A percentile compares a stretch with the other conserved stretches of the same genome.
Evolutionary conservation across 2,329 filamentous ascomycete genomes (phyloP).

Genomic region (Cladophialophora immunda): DNA sequence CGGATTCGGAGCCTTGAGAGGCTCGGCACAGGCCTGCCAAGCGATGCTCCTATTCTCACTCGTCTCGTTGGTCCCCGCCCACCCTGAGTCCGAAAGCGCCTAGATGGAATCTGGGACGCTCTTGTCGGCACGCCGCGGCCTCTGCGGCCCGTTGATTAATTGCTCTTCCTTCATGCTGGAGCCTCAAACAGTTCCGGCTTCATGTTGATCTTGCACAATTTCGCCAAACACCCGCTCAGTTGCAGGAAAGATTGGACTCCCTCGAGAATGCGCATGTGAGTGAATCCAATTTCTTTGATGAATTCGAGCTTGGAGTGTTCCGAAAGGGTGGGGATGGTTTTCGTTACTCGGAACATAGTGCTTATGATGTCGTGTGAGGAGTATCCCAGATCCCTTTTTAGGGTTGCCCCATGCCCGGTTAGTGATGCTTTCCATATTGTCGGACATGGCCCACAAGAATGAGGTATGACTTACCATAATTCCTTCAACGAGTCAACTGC

Average conservation of each 20-base stretch:
- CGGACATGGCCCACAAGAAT: constrained; percentile 7
- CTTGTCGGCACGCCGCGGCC: background rate
- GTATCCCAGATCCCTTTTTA: constrained; percentile 79
- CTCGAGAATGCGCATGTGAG: constrained; percentile 99
- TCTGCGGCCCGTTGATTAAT: background rate
- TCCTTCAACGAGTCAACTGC: constrained; percentile 88
- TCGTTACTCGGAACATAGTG: constrained; percentile 99
- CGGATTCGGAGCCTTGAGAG: constrained; percentile 2
- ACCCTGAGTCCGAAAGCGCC: background rate
- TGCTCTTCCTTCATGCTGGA: constrained; percentile 30
- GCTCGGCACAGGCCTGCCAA: constrained; percentile 10
- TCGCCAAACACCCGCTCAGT: constrained; percentile 88
- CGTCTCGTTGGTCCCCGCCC: background rate
- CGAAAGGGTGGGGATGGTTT: constrained; percentile 88
- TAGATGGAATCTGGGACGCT: background rate
- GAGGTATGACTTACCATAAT: constrained; percentile 71
- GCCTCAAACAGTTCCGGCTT: constrained; percentile 79
- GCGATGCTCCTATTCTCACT: constrained; percentile 5
- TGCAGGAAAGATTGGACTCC: constrained; percentile 95
- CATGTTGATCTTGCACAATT: constrained; percentile 96
- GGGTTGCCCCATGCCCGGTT: constrained; percentile 21
- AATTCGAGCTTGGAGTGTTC: constrained; percentile 97
- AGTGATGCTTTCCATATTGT: constrained; percentile 25
- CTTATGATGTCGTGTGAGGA: constrained; percentile 99
- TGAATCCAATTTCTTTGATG: constrained; percentile 98